Evolutionary conservation across 2,329 filamentous ascomycete genomes (phyloP).

Genomic region (Penicillium brevicompactum): DNA sequence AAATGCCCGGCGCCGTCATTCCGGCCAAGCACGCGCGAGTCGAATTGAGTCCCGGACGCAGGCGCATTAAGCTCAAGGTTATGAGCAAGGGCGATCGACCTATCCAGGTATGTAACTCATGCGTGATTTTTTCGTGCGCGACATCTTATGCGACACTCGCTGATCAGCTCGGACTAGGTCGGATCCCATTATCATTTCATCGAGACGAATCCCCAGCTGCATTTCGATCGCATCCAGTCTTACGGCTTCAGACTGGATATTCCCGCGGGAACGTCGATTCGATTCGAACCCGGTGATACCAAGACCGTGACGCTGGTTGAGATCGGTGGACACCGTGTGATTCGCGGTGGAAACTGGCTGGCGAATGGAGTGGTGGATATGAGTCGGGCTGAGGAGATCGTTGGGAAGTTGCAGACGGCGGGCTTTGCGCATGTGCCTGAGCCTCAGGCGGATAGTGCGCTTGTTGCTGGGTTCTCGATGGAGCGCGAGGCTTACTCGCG

Average conservation of each 20-base stretch:
- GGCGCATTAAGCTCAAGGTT: constrained; percentile 72
- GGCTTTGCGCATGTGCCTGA: constrained; percentile 79
- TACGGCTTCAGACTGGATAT: constrained; percentile 90
- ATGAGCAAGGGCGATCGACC: constrained; percentile 87
- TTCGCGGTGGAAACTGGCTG: constrained; percentile 80
- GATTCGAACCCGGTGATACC: constrained; percentile 90
- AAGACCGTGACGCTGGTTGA: constrained; percentile 90
- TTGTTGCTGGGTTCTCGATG: constrained; percentile 68
- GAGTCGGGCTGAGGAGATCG: constrained; percentile 64
- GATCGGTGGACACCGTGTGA: constrained; percentile 77
- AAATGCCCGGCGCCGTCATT: constrained; percentile 78
- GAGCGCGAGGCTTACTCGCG: constrained; percentile 75
- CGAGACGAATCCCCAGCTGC: constrained; percentile 86
- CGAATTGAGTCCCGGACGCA: constrained; percentile 71
- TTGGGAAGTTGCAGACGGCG: constrained; percentile 66
- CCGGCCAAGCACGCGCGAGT: constrained; percentile 68
- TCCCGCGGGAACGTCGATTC: constrained; percentile 83
- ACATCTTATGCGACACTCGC: neutral
- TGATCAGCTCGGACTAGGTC: constrained; percentile 50
- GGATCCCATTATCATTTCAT: constrained; percentile 97
- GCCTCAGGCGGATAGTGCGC: constrained; percentile 57
- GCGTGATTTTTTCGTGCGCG: neutral
- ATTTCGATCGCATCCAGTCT: constrained; percentile 80
- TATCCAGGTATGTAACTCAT: constrained; percentile 67
- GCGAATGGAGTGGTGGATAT: constrained; percentile 72